phyloP scores from a whole-genome alignment of 495 filamentous ascomycete genomes.

The Pseudevernia furfuracea region DNA sequence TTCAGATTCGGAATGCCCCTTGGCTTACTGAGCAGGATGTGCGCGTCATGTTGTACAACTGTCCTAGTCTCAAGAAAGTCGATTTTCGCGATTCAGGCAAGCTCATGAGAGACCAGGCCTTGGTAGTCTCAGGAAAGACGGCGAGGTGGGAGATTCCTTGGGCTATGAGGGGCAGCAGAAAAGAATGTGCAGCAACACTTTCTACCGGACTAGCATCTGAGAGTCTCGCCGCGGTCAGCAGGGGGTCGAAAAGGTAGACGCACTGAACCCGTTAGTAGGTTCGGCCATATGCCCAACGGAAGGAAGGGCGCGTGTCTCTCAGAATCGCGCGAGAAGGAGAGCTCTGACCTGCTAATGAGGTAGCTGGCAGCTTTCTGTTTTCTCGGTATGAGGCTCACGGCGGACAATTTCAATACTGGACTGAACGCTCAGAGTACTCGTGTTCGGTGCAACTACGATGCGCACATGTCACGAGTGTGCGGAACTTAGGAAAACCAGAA shows the following conservation, averaged over 20 bases:
- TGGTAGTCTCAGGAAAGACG: background rate
- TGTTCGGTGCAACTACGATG: background rate
- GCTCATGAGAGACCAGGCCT: background rate
- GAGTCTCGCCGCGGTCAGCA: background rate
- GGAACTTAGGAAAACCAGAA: background rate
- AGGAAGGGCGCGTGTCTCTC: background rate
- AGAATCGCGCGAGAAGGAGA: background rate
- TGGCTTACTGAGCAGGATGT: background rate
- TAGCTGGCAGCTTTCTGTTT: background rate
- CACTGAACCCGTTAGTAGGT: background rate
- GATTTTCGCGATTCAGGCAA: background rate
- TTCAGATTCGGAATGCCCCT: background rate
- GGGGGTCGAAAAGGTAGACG: background rate
- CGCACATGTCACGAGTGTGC: background rate
- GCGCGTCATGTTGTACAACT: background rate
- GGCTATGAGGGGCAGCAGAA: conserved; percentile 1
- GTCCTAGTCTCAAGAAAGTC: background rate
- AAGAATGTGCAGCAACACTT: background rate
- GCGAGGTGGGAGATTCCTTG: background rate
- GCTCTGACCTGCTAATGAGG: background rate
- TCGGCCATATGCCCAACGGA: background rate
- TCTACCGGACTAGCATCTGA: background rate
- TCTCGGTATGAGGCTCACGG: background rate
- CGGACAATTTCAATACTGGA: background rate
- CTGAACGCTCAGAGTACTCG: background rate